Percentiles rank a stretch among this genome's conserved stretches.
Conservation (phyloP, 176 grass and related monocot genomes). For the Musa schizocarpa region DNA sequence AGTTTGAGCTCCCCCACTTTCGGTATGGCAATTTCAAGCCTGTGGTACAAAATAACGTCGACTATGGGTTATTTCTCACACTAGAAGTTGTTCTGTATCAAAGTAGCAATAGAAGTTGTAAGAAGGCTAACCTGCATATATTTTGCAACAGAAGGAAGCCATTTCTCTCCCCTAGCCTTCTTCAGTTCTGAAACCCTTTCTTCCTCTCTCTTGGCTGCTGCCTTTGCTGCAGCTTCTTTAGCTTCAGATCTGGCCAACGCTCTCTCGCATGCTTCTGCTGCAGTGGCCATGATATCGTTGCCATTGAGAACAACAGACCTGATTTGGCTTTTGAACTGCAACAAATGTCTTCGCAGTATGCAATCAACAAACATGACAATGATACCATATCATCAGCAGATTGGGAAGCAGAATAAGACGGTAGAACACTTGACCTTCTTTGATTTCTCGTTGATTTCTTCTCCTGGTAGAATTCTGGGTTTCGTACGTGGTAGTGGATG, state of each 20-base stretch:
- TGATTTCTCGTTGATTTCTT: constrained; percentile 64
- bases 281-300: constrained; percentile 47
- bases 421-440: constrained; percentile 52
- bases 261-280: constrained; percentile 48
- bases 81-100: too few species aligned
- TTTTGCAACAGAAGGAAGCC: constrained; percentile 92
- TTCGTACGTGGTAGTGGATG: constrained; percentile 47
- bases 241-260: constrained; percentile 62
- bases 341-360: constrained; percentile 2
- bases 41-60: neutral
- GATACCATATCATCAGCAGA: neutral
- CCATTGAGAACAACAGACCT: constrained; percentile 58
- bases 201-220: constrained; percentile 67
- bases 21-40: neutral
- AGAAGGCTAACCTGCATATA: constrained; percentile 45
- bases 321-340: constrained; percentile 75
- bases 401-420: neutral
- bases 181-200: constrained; percentile 66
- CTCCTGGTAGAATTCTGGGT: constrained; percentile 62
- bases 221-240: constrained; percentile 59
- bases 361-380: neutral
- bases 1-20: neutral
- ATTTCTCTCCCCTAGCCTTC: constrained; percentile 85
- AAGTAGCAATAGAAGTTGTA: too few species aligned
- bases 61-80: neutral